Conservation (phyloP, 2,329 filamentous ascomycete species). For the Hypoxylon sp. region DNA sequence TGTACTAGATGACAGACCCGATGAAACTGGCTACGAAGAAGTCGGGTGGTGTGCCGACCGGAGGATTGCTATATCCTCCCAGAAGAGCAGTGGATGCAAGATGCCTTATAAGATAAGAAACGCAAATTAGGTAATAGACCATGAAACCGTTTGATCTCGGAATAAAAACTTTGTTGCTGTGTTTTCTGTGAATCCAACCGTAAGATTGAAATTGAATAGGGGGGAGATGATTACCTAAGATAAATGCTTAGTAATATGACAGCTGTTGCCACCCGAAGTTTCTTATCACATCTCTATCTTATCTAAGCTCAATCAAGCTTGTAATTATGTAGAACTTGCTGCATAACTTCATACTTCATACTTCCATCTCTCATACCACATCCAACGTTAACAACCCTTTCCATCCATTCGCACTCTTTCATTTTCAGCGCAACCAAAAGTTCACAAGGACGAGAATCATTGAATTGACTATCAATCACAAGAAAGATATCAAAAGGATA, state of each 20-base stretch:
- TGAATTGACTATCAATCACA: neutral
- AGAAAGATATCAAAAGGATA: slow-evolving; percentile 11
- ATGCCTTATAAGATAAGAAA: slow-evolving; percentile 12
- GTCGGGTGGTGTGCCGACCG: slow-evolving; percentile 1
- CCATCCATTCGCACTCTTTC: neutral
- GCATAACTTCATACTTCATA: slow-evolving; percentile 10
- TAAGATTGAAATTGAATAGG: slow-evolving; percentile 8
- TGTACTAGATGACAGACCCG: neutral
- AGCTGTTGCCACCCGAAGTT: slow-evolving; percentile 2
- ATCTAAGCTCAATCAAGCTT: slow-evolving; percentile 18
- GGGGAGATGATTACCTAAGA: slow-evolving; percentile 33
- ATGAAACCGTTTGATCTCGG: slow-evolving; percentile 16
- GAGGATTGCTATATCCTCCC: slow-evolving; percentile 2
- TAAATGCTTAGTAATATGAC: neutral
- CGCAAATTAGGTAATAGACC: slow-evolving; percentile 28
- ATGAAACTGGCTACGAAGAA: slow-evolving; percentile 9
- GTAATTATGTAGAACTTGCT: neutral
- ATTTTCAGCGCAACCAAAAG: neutral
- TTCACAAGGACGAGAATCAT: neutral
- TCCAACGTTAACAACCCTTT: slow-evolving; percentile 13
- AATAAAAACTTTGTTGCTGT: slow-evolving; percentile 14
- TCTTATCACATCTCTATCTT: slow-evolving; percentile 33
- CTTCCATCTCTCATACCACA: slow-evolving; percentile 4
- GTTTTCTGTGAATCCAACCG: neutral
- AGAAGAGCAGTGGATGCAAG: slow-evolving; percentile 1